phyloP scores from a whole-genome alignment of 2,329 filamentous ascomycete genomes.

The Aurifilum marmelostoma region DNA sequence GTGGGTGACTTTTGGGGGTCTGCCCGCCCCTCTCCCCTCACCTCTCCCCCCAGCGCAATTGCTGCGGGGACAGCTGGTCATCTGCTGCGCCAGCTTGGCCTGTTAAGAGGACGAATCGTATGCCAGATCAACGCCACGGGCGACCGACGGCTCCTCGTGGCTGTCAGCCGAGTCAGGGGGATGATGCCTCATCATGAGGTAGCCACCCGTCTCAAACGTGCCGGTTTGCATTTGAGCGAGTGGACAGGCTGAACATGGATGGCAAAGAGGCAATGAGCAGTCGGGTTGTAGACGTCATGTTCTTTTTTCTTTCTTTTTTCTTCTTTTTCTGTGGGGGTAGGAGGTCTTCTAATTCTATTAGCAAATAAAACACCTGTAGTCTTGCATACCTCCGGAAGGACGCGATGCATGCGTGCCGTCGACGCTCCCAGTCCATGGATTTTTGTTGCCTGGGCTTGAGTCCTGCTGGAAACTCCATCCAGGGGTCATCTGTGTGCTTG shows the following conservation, averaged over 20 bases:
- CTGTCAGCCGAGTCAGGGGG: conserved; percentile 21
- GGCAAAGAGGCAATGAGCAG: neutral
- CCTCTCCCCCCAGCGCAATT: conserved; percentile 6
- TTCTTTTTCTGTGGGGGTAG: neutral
- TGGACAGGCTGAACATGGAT: conserved; percentile 12
- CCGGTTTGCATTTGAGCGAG: neutral
- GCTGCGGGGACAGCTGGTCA: conserved; percentile 18
- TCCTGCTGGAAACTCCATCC: neutral
- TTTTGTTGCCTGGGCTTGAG: neutral
- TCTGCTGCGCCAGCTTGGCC: conserved; percentile 13
- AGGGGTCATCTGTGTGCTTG: neutral
- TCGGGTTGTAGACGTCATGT: conserved; percentile 14
- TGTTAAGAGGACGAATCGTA: conserved; percentile 21
- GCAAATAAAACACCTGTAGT: conserved; percentile 13
- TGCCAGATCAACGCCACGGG: conserved; percentile 22
- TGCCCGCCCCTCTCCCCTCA: too few relatives aligned
- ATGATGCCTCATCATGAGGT: neutral
- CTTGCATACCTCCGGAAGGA: conserved; percentile 24
- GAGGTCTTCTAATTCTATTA: conserved; percentile 25
- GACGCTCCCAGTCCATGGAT: neutral
- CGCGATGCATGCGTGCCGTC: neutral
- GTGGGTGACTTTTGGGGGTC: neutral
- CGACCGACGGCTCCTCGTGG: conserved; percentile 2
- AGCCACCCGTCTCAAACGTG: conserved; percentile 10
- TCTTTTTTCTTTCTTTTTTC: conserved; percentile 9